Evolutionary conservation across 163 green algal species (phyloP).

Genomic region (Trebouxiophyceae sp.): DNA sequence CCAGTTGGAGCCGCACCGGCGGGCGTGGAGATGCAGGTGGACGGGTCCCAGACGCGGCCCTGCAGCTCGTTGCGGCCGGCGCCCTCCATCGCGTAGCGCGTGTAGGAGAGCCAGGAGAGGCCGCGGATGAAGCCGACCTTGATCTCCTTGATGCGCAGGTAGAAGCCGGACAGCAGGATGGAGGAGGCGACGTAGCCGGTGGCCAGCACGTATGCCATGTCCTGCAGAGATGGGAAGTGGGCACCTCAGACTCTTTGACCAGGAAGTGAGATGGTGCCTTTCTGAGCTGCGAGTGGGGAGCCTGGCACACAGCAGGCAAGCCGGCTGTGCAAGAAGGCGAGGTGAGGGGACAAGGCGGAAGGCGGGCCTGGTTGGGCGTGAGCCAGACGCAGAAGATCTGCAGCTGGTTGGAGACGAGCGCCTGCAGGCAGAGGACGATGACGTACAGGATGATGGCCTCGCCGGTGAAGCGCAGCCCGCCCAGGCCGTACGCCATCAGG

Average conservation of each 20-base stretch:
- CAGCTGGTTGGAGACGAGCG: constrained; percentile 19
- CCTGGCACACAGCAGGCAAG: too few relatives aligned
- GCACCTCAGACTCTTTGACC: too few relatives aligned
- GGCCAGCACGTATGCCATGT: constrained; percentile 20
- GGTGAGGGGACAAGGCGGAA: not conserved
- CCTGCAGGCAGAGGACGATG: constrained; percentile 7
- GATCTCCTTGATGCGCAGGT: constrained; percentile 13
- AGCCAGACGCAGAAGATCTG: constrained; percentile 24
- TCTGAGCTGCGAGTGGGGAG: too few relatives aligned
- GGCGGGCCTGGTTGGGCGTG: constrained; percentile 13
- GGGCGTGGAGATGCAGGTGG: not conserved
- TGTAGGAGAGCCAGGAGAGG: constrained; percentile 14
- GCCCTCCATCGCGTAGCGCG: constrained; percentile 12
- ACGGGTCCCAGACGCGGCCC: not conserved
- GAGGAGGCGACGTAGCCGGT: constrained; percentile 17
- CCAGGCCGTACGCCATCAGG: constrained; percentile 11
- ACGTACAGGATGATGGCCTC: not conserved
- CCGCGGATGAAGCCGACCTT: constrained; percentile 6
- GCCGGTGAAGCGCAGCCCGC: constrained; percentile 1
- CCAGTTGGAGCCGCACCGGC: not conserved
- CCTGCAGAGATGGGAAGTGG: constrained; percentile 1
- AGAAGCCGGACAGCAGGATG: constrained; percentile 21
- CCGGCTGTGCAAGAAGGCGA: too few relatives aligned
- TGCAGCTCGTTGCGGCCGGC: not conserved
- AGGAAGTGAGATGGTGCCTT: too few relatives aligned